These are phyloP conservation scores for Paecilomyces fulvus DNA, from an alignment of 2,329 filamentous ascomycete genomes.

Conservation along the genomic window DNA sequence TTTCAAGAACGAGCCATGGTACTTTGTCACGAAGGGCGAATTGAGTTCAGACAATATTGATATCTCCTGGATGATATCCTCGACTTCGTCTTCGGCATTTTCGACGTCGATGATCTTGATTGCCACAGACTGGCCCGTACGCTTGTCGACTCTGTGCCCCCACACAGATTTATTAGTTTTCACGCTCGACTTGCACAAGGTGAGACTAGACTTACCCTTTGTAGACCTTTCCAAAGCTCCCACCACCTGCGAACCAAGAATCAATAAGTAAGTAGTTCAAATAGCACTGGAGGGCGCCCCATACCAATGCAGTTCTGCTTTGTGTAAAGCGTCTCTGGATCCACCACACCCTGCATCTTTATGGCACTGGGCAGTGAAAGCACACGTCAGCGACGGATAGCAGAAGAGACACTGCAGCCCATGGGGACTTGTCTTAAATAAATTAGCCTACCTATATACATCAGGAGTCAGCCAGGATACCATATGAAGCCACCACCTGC, in stretches of 20 bases:
- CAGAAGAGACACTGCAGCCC: background rate
- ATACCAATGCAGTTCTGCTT: slow-evolving; percentile 83
- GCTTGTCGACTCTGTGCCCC: slow-evolving; percentile 68
- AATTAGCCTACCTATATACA: background rate
- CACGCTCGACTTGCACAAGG: background rate
- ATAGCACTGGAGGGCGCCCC: slow-evolving; percentile 15
- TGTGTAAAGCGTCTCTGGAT: slow-evolving; percentile 86
- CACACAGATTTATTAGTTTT: slow-evolving; percentile 4
- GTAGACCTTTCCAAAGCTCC: slow-evolving; percentile 97
- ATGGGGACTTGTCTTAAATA: background rate
- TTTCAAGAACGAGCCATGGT: slow-evolving; percentile 94
- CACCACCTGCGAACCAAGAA: slow-evolving; percentile 56
- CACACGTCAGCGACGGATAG: background rate
- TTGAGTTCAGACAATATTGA: slow-evolving; percentile 93
- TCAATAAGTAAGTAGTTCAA: slow-evolving; percentile 10
- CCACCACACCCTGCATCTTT: slow-evolving; percentile 49
- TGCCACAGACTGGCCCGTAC: slow-evolving; percentile 84
- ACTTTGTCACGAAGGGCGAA: slow-evolving; percentile 94
- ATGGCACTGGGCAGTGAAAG: background rate
- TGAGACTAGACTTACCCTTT: slow-evolving; percentile 62
- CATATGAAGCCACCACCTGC: background rate
- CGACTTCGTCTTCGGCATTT: slow-evolving; percentile 97
- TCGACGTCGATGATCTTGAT: slow-evolving; percentile 99
- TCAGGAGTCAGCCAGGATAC: background rate
- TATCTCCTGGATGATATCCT: slow-evolving; percentile 98